Conservation (phyloP, 2,329 filamentous ascomycete species). For the Penicillium hordei region DNA sequence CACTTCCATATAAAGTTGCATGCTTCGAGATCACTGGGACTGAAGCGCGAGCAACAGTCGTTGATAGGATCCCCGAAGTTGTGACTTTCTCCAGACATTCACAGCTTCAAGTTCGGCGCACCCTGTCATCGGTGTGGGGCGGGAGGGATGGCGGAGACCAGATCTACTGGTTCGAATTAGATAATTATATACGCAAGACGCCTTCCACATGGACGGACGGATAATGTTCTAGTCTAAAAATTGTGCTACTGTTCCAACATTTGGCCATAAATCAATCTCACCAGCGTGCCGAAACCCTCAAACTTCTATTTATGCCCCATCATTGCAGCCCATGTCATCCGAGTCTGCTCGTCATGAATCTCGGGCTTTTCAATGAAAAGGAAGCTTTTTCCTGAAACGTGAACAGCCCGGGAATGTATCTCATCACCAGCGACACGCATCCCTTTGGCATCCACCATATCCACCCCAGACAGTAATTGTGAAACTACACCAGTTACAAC, state of each 20-base stretch:
- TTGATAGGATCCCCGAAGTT: neutral
- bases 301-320: neutral
- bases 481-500: constrained; percentile 6
- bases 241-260: neutral
- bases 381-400: constrained; percentile 23
- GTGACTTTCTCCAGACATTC: constrained; percentile 16
- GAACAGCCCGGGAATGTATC: constrained; percentile 27
- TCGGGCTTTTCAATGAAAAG: constrained; percentile 26
- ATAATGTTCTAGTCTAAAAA: neutral
- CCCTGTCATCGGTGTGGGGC: constrained; percentile 7
- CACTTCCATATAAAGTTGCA: constrained; percentile 12
- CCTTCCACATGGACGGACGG: neutral
- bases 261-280: neutral
- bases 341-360: constrained; percentile 22
- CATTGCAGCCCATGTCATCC: constrained; percentile 5
- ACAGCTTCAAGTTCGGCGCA: constrained; percentile 1
- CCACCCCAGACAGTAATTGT: constrained; percentile 3
- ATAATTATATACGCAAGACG: neutral
- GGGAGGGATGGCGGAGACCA: constrained; percentile 1
- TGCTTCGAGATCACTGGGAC: constrained; percentile 10
- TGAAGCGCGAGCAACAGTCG: neutral
- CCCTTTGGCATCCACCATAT: constrained; percentile 17
- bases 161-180: constrained; percentile 14
- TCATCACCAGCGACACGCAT: constrained; percentile 15
- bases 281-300: neutral